Evolutionary conservation across 441 rosid genomes (phyloP), one percentile per base, ranked within the genome.

Genomic region (Adansonia grandidieri): DNA sequence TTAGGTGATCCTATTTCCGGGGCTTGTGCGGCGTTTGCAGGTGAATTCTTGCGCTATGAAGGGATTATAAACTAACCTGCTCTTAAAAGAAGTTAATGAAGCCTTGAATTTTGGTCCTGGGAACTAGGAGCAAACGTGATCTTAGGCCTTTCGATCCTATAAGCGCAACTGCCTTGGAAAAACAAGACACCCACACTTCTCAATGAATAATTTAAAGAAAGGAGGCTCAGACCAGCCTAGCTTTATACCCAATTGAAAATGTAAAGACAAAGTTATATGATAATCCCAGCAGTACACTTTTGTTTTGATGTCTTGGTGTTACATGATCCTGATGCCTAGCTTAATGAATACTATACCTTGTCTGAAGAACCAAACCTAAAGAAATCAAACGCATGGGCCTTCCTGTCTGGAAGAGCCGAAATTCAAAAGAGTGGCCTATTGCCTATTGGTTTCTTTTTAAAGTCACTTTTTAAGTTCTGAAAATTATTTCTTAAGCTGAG

Each of bases 261-360:
- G 88, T 86, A 85, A 83, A 87, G 90, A 87, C 88, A 91, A 84
- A 87, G 87, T 75, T 77, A 84, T 67, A 84, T 82, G 84, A 89
- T 85, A 85, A 32, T 81, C 85, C 73, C 45, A 82, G 76, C 79
- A 77, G 71, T 74, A 48, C 68, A 64, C 73, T 61, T 63, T 58
- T 45, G 15, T 32, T 32, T 32, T 32, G 37, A 32, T 32, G 37
- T 32, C 37, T 32, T 87, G 62, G 69, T 84, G 79, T 87, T 83
- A 71, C 77, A 83, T 85, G 85, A 76, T 81, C 88, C 65, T 80
- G 89, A 91, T 89, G 87, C 93, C 87, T 85, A 86, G 78, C 92
- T 91, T 91, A 85, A 82, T 88, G 76, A 78, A 86, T 84, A 86
- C 92, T 86, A 82, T 88, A 88, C 89, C 89, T 81, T 86, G 90